phyloP scores from a whole-genome alignment of 1,284 basidiomycete genomes.

The Hymenochaete sp. region DNA sequence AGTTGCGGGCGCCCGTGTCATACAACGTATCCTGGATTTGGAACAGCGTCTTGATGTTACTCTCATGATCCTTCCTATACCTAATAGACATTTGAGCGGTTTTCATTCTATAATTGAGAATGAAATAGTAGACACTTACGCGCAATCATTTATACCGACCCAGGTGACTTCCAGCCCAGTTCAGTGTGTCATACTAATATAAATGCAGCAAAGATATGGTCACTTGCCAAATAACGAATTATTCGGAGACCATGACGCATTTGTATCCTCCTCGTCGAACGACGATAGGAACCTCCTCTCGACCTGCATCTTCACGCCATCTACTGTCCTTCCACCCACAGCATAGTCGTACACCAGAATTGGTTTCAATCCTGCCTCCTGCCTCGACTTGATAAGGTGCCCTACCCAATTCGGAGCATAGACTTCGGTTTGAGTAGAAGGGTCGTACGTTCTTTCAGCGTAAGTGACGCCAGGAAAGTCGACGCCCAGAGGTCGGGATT shows the following conservation, averaged over 20 bases:
- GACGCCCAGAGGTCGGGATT: slow-evolving; percentile 38
- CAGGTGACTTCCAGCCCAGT: slow-evolving; percentile 41
- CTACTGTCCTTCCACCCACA: slow-evolving; percentile 35
- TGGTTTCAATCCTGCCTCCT: slow-evolving; percentile 22
- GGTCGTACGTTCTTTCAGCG: too few relatives aligned
- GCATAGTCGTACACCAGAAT: slow-evolving; percentile 46
- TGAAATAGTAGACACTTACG: slow-evolving; percentile 27
- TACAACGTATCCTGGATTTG: slow-evolving; percentile 40
- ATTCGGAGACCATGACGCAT: slow-evolving; percentile 34
- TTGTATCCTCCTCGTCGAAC: slow-evolving; percentile 31
- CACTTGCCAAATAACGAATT: slow-evolving; percentile 41
- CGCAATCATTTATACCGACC: slow-evolving; percentile 60
- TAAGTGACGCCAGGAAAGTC: slow-evolving; percentile 37
- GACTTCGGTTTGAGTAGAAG: slow-evolving; percentile 22
- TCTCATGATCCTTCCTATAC: slow-evolving; percentile 11
- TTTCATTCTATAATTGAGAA: not conserved
- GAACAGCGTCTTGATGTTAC: slow-evolving; percentile 31
- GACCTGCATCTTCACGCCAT: slow-evolving; percentile 35
- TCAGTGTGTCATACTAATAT: slow-evolving; percentile 1
- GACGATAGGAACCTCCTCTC: slow-evolving; percentile 29
- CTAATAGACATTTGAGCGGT: slow-evolving; percentile 9
- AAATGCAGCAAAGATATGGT: not conserved
- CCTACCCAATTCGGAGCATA: slow-evolving; percentile 47
- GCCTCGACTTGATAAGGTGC: slow-evolving; percentile 32
- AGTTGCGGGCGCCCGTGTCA: slow-evolving; percentile 46